Evolutionary conservation across 176 grass and related monocot species (phyloP).

Genomic region (Elymus sibiricus): DNA sequence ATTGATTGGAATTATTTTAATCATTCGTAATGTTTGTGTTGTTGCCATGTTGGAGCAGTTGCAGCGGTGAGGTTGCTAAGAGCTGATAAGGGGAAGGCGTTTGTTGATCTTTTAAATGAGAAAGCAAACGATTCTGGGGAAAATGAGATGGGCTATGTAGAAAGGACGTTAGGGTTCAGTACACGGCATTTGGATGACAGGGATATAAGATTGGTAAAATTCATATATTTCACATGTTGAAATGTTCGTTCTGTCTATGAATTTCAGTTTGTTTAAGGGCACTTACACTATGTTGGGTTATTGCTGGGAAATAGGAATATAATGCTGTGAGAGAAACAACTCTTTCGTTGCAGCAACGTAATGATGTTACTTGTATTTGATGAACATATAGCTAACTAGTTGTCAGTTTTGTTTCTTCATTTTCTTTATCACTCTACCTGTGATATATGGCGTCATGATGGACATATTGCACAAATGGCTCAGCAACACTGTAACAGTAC

Average conservation of each 20-base stretch:
- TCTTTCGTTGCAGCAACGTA: not conserved
- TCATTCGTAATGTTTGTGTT: constrained; percentile 7
- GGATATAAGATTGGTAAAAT: constrained; percentile 82
- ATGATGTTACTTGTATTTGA: constrained; percentile 10
- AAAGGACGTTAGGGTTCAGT: constrained; percentile 80
- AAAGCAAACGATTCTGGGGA: constrained; percentile 48
- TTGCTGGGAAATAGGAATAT: not conserved
- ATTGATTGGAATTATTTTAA: constrained; percentile 4
- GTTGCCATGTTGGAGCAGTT: constrained; percentile 38
- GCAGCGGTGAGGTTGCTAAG: constrained; percentile 83
- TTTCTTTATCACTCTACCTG: not conserved
- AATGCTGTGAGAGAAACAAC: not conserved
- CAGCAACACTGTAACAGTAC: not conserved
- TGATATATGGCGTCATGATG: constrained; percentile 12
- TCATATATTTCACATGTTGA: constrained; percentile 13
- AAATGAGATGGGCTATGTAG: constrained; percentile 87
- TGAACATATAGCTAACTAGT: constrained; percentile 18
- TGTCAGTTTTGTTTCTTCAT: not conserved
- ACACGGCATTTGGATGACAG: constrained; percentile 69
- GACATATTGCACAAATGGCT: not conserved
- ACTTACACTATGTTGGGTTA: not conserved
- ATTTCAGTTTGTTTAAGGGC: constrained; percentile 2
- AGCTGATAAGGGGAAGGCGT: constrained; percentile 80
- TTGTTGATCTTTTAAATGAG: constrained; percentile 86
- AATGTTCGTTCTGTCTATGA: constrained; percentile 3